A percentile compares a stretch with the other conserved stretches of the same genome.
Evolutionary conservation across 768 basidiomycete genomes (phyloP).

Genomic region (Floccularia luteovirens): DNA sequence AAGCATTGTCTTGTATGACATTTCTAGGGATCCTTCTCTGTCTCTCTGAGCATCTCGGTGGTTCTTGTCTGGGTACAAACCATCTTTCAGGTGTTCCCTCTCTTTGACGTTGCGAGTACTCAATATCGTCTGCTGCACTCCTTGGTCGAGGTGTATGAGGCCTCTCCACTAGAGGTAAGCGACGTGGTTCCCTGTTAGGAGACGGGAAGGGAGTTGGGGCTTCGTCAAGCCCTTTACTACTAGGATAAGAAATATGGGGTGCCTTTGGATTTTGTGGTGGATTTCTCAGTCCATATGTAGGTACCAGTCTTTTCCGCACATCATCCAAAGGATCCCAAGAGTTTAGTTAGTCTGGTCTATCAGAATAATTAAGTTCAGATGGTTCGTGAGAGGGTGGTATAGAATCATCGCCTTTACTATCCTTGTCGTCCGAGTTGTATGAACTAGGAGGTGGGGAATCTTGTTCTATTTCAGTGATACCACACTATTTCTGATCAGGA

Average conservation of each 20-base stretch:
- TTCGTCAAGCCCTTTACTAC: background rate
- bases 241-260: background rate
- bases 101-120: too few species aligned
- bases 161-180: too few species aligned
- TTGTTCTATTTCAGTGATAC: background rate
- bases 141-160: too few species aligned
- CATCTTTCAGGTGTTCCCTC: background rate
- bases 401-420: background rate
- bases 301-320: background rate
- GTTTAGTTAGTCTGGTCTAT: background rate
- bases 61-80: background rate
- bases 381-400: background rate
- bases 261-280: background rate
- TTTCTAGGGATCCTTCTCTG: background rate
- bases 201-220: too few species aligned
- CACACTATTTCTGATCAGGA: background rate
- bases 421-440: too few species aligned
- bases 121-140: too few species aligned
- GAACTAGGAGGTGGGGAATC: background rate
- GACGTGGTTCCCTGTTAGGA: too few species aligned
- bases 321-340: background rate
- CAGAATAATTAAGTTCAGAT: background rate
- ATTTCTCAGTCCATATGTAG: background rate
- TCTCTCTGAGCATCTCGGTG: background rate
- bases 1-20: background rate